Evolutionary conservation across 1,284 basidiomycete species (phyloP).

Genomic region (Fistulina hepatica): DNA sequence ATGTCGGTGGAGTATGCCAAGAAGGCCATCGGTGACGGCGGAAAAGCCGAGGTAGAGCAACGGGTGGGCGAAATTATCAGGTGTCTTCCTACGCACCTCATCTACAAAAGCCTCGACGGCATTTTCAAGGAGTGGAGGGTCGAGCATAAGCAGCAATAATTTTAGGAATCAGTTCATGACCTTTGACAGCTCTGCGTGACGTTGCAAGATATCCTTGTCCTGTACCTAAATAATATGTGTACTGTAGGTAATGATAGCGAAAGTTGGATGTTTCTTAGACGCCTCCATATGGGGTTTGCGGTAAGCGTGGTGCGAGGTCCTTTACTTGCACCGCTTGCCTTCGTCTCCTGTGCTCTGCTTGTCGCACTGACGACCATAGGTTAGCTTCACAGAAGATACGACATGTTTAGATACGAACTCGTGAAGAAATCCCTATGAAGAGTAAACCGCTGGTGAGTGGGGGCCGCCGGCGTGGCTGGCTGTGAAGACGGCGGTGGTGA

Average conservation of each 20-base stretch:
- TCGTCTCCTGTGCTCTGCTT: constrained; percentile 43
- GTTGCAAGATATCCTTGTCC: neutral
- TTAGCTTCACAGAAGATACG: neutral
- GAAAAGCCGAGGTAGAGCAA: constrained; percentile 62
- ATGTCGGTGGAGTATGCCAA: constrained; percentile 74
- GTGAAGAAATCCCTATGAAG: constrained; percentile 52
- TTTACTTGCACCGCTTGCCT: constrained; percentile 45
- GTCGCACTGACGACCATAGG: constrained; percentile 32
- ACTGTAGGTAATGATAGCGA: too few species aligned
- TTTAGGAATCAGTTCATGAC: too few species aligned
- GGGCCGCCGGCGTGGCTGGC: constrained; percentile 22
- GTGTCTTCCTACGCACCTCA: constrained; percentile 71
- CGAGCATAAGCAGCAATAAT: constrained; percentile 57
- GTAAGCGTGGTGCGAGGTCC: constrained; percentile 45
- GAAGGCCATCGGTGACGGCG: constrained; percentile 56
- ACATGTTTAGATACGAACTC: constrained; percentile 24
- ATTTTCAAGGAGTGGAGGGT: constrained; percentile 87
- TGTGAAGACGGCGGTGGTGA: constrained; percentile 22
- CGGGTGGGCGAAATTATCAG: constrained; percentile 83
- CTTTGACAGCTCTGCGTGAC: constrained; percentile 4
- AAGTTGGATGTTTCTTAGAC: too few species aligned
- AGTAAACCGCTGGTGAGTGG: constrained; percentile 41
- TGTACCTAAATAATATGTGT: neutral
- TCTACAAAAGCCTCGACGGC: constrained; percentile 83
- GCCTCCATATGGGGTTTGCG: constrained; percentile 30